Base-by-base conservation (phyloP, 805 yeast genomes). In the Pichia ethanolica region DNA sequence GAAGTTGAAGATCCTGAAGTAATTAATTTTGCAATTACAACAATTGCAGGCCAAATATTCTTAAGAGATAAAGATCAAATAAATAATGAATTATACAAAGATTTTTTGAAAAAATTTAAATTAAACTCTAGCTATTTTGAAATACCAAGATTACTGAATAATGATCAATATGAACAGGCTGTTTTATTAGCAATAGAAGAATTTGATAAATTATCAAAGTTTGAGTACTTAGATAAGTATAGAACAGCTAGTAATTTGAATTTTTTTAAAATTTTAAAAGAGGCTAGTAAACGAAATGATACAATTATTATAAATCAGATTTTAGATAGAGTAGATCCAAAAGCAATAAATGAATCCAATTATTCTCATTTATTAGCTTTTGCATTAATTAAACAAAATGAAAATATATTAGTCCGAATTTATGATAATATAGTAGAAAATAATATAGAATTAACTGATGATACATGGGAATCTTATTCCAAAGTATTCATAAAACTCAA, bases 101-200 rank as follows among this genome's bases (percentile, higher is more conserved):
- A 40, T 12, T 32, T 48, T 30, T 42, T 60, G 4, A 34, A 35
- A 26, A 32, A 44, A 6, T 9, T 46, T 33, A 38, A 45, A 4
- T 37, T 51, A 13, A 52, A 56, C 10, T 38, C 41, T 9, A 26
- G 51, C 2, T 52, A 49, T 14, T 61, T 54, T 50, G 61, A 59
- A 26, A 50, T 64, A 5, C 44, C 46, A 7, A 44, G 56, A 27
- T 50, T 53, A 7, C 20, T 64, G 3, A 32, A 46, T 2, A 44
- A 49, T 33, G 55, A 52, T 10, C 54, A 58, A 35, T 61, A 62
- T 45, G 64, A 61, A 42, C 46, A 49, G 44, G 66, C 68, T 2
- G 37, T 36, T 4, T 43, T 52, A 32, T 25, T 39, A 9, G 50
- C 55, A 5, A 13, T 54, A 25, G 39, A 46, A 14, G 41, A 51